phyloP scores from a whole-genome alignment of 2,329 filamentous ascomycete genomes.

The Aspergillus brunneoviolaceus region DNA sequence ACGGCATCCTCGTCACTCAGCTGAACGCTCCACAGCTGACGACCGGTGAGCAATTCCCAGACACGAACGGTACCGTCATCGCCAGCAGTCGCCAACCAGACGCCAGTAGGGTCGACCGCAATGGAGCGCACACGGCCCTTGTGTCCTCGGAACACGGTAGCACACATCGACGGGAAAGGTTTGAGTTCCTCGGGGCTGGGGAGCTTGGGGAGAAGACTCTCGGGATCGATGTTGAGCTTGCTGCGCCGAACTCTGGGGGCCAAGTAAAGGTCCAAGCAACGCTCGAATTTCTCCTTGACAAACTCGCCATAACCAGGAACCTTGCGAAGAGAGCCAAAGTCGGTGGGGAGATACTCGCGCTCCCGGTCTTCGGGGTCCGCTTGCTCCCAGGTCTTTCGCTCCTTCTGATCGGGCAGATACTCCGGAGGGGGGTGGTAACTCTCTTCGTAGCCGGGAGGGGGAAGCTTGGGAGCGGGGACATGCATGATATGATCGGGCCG shows the following conservation, averaged over 20 bases:
- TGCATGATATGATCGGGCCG: slow-evolving; percentile 87
- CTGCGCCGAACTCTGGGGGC: slow-evolving; percentile 89
- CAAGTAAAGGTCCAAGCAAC: slow-evolving; percentile 91
- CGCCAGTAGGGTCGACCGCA: slow-evolving; percentile 78
- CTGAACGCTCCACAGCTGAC: slow-evolving; percentile 81
- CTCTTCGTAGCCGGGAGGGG: slow-evolving; percentile 90
- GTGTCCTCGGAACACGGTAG: slow-evolving; percentile 84
- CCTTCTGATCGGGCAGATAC: slow-evolving; percentile 83
- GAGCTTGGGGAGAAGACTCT: slow-evolving; percentile 86
- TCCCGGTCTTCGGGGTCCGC: slow-evolving; percentile 87
- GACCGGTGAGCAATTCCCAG: slow-evolving; percentile 83
- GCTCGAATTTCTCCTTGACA: slow-evolving; percentile 93
- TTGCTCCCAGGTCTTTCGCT: slow-evolving; percentile 81
- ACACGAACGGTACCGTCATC: slow-evolving; percentile 91
- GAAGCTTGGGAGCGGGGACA: slow-evolving; percentile 87
- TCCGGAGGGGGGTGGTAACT: slow-evolving; percentile 96
- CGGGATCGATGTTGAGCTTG: slow-evolving; percentile 94
- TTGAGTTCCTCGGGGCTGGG: slow-evolving; percentile 90
- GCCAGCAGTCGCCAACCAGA: slow-evolving; percentile 86
- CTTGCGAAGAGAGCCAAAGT: slow-evolving; percentile 80
- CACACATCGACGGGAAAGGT: slow-evolving; percentile 88
- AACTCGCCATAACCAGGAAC: slow-evolving; percentile 89
- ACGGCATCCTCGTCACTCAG: slow-evolving; percentile 76
- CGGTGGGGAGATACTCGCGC: slow-evolving; percentile 79
- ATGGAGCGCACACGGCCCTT: slow-evolving; percentile 83